phyloP scores from a whole-genome alignment of 148 eudicot genomes.

The Rhododendron henanense region DNA sequence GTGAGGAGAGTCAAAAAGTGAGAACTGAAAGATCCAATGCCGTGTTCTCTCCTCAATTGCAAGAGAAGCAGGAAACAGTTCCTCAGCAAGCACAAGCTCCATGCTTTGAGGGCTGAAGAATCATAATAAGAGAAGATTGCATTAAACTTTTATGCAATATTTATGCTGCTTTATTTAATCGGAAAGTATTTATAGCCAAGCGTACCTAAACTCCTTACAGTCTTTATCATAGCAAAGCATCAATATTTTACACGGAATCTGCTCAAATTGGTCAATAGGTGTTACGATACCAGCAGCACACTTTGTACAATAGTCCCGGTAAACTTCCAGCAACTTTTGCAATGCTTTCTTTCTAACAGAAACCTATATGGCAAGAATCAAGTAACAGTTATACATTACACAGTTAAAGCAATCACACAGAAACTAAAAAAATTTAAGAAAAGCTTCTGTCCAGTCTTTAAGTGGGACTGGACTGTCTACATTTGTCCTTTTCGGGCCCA shows the following conservation, averaged over 20 bases:
- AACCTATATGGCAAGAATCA: slow-evolving; percentile 36
- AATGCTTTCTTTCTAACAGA: slow-evolving; percentile 80
- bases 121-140: slow-evolving; percentile 9
- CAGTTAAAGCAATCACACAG: background rate
- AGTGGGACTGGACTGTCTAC: background rate
- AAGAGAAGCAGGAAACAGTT: slow-evolving; percentile 76
- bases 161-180: background rate
- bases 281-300: slow-evolving; percentile 47
- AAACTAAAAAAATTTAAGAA: background rate
- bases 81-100: slow-evolving; percentile 69
- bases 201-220: slow-evolving; percentile 73
- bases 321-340: slow-evolving; percentile 70
- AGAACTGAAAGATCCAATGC: slow-evolving; percentile 78
- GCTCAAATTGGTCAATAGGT: slow-evolving; percentile 52
- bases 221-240: slow-evolving; percentile 79
- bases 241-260: slow-evolving; percentile 78
- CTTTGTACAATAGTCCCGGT: slow-evolving; percentile 72
- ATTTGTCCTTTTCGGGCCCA: background rate
- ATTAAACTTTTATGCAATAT: background rate
- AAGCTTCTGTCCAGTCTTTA: background rate
- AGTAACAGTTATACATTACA: background rate
- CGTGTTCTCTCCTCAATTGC: slow-evolving; percentile 59
- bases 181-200: background rate
- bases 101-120: slow-evolving; percentile 62
- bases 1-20: slow-evolving; percentile 67